These are phyloP conservation scores for Conoideocrella luteorostrata DNA, from an alignment of 2,329 filamentous ascomycete species.

Conservation along the genomic window DNA sequence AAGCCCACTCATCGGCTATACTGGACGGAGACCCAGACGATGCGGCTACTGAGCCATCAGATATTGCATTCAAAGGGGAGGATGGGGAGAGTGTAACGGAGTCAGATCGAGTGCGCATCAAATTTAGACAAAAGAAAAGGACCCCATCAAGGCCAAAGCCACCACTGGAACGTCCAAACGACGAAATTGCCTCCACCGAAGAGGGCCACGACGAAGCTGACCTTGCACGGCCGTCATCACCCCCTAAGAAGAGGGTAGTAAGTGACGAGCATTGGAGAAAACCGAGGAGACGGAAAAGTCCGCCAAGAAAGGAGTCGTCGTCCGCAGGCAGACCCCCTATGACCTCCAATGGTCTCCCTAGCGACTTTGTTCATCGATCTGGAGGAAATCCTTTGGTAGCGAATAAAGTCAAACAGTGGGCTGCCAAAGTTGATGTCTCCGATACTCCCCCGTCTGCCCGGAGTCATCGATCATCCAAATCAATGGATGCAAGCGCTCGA, in stretches of 20 bases:
- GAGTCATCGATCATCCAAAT: slow-evolving; percentile 31
- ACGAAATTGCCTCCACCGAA: slow-evolving; percentile 18
- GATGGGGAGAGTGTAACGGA: slow-evolving; percentile 53
- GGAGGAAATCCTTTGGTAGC: slow-evolving; percentile 49
- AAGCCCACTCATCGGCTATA: slow-evolving; percentile 63
- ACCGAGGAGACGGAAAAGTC: slow-evolving; percentile 44
- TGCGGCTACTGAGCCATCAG: slow-evolving; percentile 51
- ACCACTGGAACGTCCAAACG: slow-evolving; percentile 15
- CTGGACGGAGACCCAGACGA: slow-evolving; percentile 43
- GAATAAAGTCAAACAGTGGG: slow-evolving; percentile 58
- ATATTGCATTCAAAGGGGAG: slow-evolving; percentile 54
- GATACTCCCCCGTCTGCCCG: slow-evolving; percentile 29
- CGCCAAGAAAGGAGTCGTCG: slow-evolving; percentile 36
- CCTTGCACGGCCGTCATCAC: slow-evolving; percentile 32
- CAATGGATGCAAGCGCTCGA: slow-evolving; percentile 20
- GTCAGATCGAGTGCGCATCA: slow-evolving; percentile 53
- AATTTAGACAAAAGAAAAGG: slow-evolving; percentile 41
- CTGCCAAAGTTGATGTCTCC: slow-evolving; percentile 45
- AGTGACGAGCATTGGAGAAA: slow-evolving; percentile 89
- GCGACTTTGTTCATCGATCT: slow-evolving; percentile 49
- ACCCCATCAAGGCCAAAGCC: slow-evolving; percentile 24
- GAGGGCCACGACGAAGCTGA: slow-evolving; percentile 14
- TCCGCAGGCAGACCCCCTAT: slow-evolving; percentile 20
- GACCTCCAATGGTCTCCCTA: slow-evolving; percentile 34
- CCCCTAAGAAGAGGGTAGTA: slow-evolving; percentile 85